phyloP scores from a whole-genome alignment of 2,329 filamentous ascomycete genomes.

The Xylaria sp. region DNA sequence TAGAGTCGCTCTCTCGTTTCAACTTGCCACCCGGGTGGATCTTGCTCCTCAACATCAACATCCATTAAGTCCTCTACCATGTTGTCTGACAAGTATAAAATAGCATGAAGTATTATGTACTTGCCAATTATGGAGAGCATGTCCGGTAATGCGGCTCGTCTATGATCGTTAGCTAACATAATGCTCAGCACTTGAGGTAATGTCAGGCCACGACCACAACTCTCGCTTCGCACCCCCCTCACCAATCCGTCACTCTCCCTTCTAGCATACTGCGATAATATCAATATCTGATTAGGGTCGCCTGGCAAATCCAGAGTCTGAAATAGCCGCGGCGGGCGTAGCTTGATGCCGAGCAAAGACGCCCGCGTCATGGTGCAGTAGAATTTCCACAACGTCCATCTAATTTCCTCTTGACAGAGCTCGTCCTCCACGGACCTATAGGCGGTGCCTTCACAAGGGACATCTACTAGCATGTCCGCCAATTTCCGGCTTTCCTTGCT shows the following conservation, averaged over 20 bases:
- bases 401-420: conserved; percentile 20
- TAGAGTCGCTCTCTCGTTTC: conserved; percentile 28
- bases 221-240: background rate
- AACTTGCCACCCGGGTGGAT: conserved; percentile 19
- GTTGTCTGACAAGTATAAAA: conserved; percentile 19
- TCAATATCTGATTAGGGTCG: conserved; percentile 10
- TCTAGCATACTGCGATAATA: background rate
- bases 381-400: conserved; percentile 30
- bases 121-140: conserved; percentile 17
- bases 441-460: background rate
- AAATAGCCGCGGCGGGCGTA: conserved; percentile 17
- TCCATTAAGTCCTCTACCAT: conserved; percentile 18
- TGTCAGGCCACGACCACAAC: background rate
- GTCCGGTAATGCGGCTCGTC: conserved; percentile 11
- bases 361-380: conserved; percentile 24
- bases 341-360: conserved; percentile 19
- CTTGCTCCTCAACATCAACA: background rate
- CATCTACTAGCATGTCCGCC: conserved; percentile 7
- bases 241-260: background rate
- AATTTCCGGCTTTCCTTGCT: background rate
- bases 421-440: conserved; percentile 11
- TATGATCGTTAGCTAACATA: conserved; percentile 19
- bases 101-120: conserved; percentile 25
- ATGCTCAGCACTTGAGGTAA: conserved; percentile 17
- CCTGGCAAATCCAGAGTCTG: conserved; percentile 25